Percentiles rank a stretch among this genome's conserved stretches.
These are phyloP conservation scores for Hordeum vulgare DNA, from an alignment of 176 grass and related monocot species.

Conservation along the genomic window DNA sequence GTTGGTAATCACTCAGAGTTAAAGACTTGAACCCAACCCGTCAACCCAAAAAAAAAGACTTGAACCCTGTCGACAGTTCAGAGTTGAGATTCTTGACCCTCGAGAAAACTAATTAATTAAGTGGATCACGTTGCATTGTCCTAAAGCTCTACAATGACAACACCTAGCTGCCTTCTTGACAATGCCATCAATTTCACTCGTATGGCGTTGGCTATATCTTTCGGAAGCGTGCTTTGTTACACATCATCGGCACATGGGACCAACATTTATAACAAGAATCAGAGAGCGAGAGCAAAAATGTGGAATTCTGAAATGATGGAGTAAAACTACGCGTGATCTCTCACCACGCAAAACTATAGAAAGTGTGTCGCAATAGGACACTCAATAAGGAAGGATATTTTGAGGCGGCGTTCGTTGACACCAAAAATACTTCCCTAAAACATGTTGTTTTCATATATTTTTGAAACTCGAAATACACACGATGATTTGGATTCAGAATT, in stretches of 20 bases:
- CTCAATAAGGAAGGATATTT: background rate
- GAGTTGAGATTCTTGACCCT: background rate
- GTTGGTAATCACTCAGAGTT: no score
- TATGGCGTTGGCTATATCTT: background rate
- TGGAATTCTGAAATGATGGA: background rate
- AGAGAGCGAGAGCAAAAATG: background rate
- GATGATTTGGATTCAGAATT: no score
- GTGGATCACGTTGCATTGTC: background rate
- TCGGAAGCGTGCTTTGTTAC: background rate
- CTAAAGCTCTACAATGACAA: background rate
- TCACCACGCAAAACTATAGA: background rate
- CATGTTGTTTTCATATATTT: background rate
- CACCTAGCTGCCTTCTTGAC: background rate
- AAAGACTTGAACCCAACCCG: background rate
- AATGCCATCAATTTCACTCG: background rate
- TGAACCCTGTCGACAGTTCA: background rate
- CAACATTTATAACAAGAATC: background rate
- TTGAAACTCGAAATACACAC: no score
- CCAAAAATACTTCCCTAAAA: background rate
- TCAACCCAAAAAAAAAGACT: no score
- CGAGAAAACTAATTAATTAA: background rate
- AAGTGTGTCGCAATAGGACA: background rate
- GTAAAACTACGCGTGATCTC: background rate
- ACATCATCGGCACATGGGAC: background rate
- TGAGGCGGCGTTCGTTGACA: background rate